These are phyloP conservation scores for Corymbia calophylla DNA, from an alignment of 441 rosid genomes.

Conservation along the genomic window DNA sequence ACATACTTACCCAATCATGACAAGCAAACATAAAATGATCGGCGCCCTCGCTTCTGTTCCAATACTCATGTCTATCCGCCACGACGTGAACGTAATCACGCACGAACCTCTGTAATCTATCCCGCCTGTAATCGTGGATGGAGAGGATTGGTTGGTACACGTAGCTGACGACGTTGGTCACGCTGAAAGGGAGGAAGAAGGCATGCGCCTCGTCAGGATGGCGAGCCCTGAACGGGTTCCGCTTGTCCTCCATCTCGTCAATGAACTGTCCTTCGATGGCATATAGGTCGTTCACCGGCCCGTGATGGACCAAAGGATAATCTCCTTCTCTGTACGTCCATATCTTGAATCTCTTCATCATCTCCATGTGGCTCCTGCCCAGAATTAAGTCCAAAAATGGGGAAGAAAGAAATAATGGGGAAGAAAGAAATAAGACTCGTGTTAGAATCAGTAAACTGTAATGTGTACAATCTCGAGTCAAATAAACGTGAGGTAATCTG, in stretches of 20 bases:
- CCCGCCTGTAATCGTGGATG: constrained; percentile 14
- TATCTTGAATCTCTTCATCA: constrained; percentile 50
- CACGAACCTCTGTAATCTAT: constrained; percentile 24
- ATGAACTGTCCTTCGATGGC: constrained; percentile 47
- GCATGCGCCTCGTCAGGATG: constrained; percentile 39
- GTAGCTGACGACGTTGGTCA: constrained; percentile 23
- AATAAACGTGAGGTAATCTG: neutral
- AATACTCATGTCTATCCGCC: constrained; percentile 25
- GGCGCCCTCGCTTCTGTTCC: constrained; percentile 41
- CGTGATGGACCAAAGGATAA: constrained; percentile 43
- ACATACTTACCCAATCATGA: constrained; percentile 44
- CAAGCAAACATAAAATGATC: constrained; percentile 45
- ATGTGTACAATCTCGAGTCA: neutral
- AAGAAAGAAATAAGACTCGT: neutral
- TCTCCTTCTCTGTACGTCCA: constrained; percentile 65
- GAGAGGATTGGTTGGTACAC: constrained; percentile 23
- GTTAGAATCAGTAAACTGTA: neutral
- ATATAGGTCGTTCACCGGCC: constrained; percentile 35
- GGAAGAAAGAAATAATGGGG: neutral
- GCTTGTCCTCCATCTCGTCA: constrained; percentile 24
- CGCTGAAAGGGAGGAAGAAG: constrained; percentile 39
- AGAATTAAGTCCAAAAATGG: neutral
- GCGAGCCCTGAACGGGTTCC: constrained; percentile 20
- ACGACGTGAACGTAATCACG: constrained; percentile 35
- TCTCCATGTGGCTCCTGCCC: constrained; percentile 47